Evolutionary conservation across 768 basidiomycete genomes (phyloP), one percentile per base, ranked within the genome.

Genomic region (Boletellus ananiceps): DNA sequence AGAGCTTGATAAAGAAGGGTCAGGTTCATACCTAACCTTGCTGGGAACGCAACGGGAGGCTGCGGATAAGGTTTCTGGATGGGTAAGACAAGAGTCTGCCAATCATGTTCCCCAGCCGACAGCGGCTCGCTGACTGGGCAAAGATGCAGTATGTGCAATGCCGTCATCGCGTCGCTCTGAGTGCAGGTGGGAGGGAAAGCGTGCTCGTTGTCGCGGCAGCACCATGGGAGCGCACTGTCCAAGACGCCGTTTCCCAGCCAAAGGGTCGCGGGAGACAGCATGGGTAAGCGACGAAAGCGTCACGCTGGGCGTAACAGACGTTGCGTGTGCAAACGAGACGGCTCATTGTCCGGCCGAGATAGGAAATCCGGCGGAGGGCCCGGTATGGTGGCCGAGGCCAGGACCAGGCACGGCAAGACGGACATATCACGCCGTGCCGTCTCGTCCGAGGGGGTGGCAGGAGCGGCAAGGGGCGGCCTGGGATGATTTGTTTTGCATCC

Each of bases 201-300:
- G 37, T 29, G 29, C 29, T 29, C 8, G 2, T 29, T 11, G 29
- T 29, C 29, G 29, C 29, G 29, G 23, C 23, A 35, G 15, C n/a
- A 23, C 21, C 19, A 19, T 19, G 19, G 19, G 19, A 19, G 19
- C 19, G 3, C 3, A 19, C 29, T 35, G 8, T 38, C n/a, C 42
- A 39, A 48, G 38, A 18, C 21, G 29, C 31, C 34, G 5, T 38
- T 60, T 63, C 58, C 61, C 58, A 57, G 49, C 32, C 4, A 46
- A 54, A 57, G 52, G 55, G 60, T 57, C 49, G 48, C 49, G 60
- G 51, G 37, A 56, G 44, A 23, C 32, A 19, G 27, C 27, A 16
- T 29, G 15, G 38, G 40, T 18, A 14, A 15, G 36, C 13, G 35
- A 44, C 18, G 19, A 19, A 19, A 19, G 19, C 19, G 19, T 19